Percentiles rank a stretch among this genome's conserved stretches.
phyloP scores from a whole-genome alignment of 2,329 filamentous ascomycete species.

The Nannizzia gypsea region DNA sequence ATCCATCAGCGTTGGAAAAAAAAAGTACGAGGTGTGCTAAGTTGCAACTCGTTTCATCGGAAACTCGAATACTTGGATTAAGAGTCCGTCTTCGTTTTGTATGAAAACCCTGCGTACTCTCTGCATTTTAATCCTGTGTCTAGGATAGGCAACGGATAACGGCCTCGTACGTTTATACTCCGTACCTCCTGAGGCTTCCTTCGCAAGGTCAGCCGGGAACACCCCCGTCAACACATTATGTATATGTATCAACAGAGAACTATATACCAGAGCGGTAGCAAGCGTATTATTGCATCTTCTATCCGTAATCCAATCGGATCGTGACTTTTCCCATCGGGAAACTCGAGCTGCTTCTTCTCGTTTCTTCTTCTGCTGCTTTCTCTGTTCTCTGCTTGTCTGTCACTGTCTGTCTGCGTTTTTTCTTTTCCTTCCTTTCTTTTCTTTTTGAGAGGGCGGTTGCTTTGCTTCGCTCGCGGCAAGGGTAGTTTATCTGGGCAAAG shows the following conservation, averaged over 20 bases:
- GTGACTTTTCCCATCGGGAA: slow-evolving; percentile 2
- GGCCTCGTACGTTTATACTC: not conserved
- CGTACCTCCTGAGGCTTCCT: not conserved
- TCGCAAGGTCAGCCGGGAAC: not conserved
- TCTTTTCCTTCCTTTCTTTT: not conserved
- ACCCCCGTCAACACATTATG: not conserved
- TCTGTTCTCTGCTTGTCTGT: not conserved
- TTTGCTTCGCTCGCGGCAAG: not conserved
- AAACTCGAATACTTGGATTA: not conserved
- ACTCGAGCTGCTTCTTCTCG: not conserved
- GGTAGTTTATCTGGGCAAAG: not conserved
- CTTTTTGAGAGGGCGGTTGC: not conserved
- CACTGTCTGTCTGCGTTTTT: not conserved
- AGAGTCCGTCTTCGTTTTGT: not conserved
- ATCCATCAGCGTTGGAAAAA: not conserved
- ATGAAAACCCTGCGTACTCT: not conserved
- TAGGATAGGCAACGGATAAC: not conserved
- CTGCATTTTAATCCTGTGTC: not conserved
- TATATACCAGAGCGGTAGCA: not conserved
- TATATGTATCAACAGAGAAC: not conserved
- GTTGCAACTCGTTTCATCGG: not conserved
- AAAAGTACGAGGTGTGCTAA: not conserved
- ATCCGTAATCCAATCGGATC: not conserved
- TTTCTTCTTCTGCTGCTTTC: not conserved
- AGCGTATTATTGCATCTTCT: not conserved